phyloP scores from a whole-genome alignment of 805 yeast genomes.

The Tetrapisispora pingtungensis region DNA sequence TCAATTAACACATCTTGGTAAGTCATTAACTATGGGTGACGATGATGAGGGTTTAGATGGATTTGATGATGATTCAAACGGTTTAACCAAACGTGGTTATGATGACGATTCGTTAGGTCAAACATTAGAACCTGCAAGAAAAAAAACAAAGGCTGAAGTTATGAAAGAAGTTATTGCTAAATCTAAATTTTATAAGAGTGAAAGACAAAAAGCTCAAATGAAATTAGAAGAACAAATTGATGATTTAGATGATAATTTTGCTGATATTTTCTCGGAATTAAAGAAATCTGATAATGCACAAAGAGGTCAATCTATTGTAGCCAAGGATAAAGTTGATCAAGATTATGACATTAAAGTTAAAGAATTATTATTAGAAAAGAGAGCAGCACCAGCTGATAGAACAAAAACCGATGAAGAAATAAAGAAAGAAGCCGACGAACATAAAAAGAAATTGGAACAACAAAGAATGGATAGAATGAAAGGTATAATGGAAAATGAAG shows the following conservation, averaged over 20 bases:
- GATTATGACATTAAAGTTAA: constrained; percentile 59
- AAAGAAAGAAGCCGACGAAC: constrained; percentile 48
- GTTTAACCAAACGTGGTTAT: constrained; percentile 18
- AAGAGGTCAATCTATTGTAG: constrained; percentile 12
- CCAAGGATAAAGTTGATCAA: constrained; percentile 30
- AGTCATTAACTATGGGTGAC: constrained; percentile 50
- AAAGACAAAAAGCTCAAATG: constrained; percentile 58
- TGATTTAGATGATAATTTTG: constrained; percentile 66
- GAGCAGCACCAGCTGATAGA: constrained; percentile 74
- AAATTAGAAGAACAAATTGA: constrained; percentile 49
- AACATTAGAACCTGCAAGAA: constrained; percentile 38
- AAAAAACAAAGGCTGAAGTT: constrained; percentile 73
- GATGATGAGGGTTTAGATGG: too few relatives aligned
- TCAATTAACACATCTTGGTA: constrained; percentile 71
- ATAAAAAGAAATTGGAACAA: constrained; percentile 50
- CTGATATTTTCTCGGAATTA: constrained; percentile 53
- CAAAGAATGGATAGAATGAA: constrained; percentile 68
- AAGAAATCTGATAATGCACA: constrained; percentile 4
- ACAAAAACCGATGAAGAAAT: constrained; percentile 71
- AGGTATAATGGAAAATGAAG: constrained; percentile 43
- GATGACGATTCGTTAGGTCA: constrained; percentile 33
- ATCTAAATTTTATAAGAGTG: constrained; percentile 66
- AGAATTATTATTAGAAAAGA: constrained; percentile 56
- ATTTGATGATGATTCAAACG: constrained; percentile 30
- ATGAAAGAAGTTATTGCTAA: constrained; percentile 81